Evolutionary conservation across 2,329 filamentous ascomycete species (phyloP).

Genomic region (Fusarium chaquense): DNA sequence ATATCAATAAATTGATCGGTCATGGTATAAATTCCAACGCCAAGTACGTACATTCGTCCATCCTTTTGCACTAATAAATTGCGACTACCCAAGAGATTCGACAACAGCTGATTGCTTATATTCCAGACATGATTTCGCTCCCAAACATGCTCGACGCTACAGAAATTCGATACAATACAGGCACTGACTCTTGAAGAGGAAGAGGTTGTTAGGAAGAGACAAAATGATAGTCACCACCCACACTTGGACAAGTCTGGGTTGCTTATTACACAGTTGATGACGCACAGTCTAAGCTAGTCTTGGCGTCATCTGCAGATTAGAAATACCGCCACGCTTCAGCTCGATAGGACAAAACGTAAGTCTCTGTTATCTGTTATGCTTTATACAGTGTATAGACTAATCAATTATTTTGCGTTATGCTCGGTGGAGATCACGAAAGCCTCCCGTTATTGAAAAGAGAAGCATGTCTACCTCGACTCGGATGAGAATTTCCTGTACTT

Average conservation of each 20-base stretch:
- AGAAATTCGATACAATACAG: background rate
- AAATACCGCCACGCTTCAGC: slow-evolving; percentile 12
- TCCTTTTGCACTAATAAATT: background rate
- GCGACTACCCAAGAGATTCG: background rate
- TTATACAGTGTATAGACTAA: slow-evolving; percentile 36
- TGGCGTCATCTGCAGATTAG: slow-evolving; percentile 6
- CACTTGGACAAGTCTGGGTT: slow-evolving; percentile 1
- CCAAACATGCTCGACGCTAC: background rate
- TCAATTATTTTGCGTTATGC: slow-evolving; percentile 49
- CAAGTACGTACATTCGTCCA: background rate
- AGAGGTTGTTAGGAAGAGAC: background rate
- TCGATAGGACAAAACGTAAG: background rate
- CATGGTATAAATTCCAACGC: background rate
- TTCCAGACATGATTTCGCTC: background rate
- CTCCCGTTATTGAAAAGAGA: slow-evolving; percentile 33
- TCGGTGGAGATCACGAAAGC: slow-evolving; percentile 35
- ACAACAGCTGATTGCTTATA: background rate
- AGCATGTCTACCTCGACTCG: slow-evolving; percentile 1
- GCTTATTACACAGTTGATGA: slow-evolving; percentile 28
- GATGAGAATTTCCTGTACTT: background rate
- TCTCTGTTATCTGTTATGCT: slow-evolving; percentile 50
- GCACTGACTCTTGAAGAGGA: background rate
- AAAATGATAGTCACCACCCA: background rate
- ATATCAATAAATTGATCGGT: background rate
- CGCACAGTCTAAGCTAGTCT: slow-evolving; percentile 10